Conservation (phyloP, 192 early-diverging fungal genomes). For the Backusella sp. region DNA sequence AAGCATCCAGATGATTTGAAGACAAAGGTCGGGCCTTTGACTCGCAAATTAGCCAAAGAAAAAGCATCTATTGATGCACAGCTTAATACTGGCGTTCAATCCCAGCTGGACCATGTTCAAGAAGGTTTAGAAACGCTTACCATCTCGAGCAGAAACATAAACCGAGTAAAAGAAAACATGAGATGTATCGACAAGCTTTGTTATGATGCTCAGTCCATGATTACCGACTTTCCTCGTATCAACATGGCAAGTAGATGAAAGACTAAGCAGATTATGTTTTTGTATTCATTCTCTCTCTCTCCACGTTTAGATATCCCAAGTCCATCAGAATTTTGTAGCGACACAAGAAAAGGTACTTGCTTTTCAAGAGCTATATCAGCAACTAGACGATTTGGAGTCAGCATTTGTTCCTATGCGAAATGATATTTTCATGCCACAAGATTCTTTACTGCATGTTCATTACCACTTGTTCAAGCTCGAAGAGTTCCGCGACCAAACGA, state of each 20-base stretch:
- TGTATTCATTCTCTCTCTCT: not conserved
- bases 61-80: constrained; percentile 92
- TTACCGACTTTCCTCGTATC: constrained; percentile 89
- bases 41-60: constrained; percentile 85
- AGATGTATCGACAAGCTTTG: constrained; percentile 84
- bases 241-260: constrained; percentile 59
- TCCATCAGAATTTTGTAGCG: constrained; percentile 93
- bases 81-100: constrained; percentile 90
- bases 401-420: constrained; percentile 68
- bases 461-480: constrained; percentile 86
- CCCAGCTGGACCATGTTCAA: constrained; percentile 87
- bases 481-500: constrained; percentile 83
- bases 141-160: constrained; percentile 61
- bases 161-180: constrained; percentile 71
- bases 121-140: constrained; percentile 81
- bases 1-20: constrained; percentile 93
- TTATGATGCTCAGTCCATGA: constrained; percentile 79
- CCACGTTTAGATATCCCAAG: constrained; percentile 71
- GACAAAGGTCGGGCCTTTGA: constrained; percentile 76
- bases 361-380: constrained; percentile 85
- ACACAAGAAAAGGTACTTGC: constrained; percentile 83
- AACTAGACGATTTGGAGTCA: constrained; percentile 67
- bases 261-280: not conserved
- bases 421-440: constrained; percentile 65
- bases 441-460: constrained; percentile 85